Conservation (phyloP, 306 rosid genomes). For the Cucumis hystrix region DNA sequence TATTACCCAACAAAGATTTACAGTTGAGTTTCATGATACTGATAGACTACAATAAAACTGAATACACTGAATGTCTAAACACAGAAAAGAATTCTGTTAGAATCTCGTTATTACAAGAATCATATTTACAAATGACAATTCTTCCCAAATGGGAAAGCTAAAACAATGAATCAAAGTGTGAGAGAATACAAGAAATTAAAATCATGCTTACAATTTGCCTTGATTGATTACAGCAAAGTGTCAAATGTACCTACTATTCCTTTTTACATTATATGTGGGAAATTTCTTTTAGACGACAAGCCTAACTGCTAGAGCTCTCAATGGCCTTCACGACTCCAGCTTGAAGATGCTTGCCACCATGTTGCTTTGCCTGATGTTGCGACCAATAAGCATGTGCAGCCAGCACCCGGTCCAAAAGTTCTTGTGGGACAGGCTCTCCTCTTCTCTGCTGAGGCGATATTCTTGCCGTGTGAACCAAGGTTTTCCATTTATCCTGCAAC, state of each 20-base stretch:
- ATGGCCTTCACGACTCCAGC: slow-evolving; percentile 28
- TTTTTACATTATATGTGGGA: slow-evolving; percentile 36
- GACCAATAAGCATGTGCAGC: slow-evolving; percentile 82
- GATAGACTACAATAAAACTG: background rate
- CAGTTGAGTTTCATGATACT: background rate
- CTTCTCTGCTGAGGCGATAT: slow-evolving; percentile 88
- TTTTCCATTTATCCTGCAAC: slow-evolving; percentile 89
- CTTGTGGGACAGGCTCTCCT: slow-evolving; percentile 90
- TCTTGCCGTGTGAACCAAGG: slow-evolving; percentile 84
- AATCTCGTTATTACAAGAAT: slow-evolving; percentile 35
- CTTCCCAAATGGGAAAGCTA: slow-evolving; percentile 18
- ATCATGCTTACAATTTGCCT: slow-evolving; percentile 52
- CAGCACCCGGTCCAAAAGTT: slow-evolving; percentile 71
- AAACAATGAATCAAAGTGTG: slow-evolving; percentile 44
- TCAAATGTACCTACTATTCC: slow-evolving; percentile 19
- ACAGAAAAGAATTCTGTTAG: slow-evolving; percentile 17
- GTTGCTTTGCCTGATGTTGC: slow-evolving; percentile 61
- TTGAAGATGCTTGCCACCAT: slow-evolving; percentile 44
- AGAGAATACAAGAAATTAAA: slow-evolving; percentile 50
- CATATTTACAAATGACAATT: slow-evolving; percentile 66
- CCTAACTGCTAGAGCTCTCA: slow-evolving; percentile 18
- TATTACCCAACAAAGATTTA: background rate
- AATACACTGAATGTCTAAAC: slow-evolving; percentile 21
- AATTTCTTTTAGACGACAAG: slow-evolving; percentile 24
- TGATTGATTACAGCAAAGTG: slow-evolving; percentile 21